phyloP scores from a whole-genome alignment of 2,329 filamentous ascomycete genomes.

The Aspergillus fischeri region DNA sequence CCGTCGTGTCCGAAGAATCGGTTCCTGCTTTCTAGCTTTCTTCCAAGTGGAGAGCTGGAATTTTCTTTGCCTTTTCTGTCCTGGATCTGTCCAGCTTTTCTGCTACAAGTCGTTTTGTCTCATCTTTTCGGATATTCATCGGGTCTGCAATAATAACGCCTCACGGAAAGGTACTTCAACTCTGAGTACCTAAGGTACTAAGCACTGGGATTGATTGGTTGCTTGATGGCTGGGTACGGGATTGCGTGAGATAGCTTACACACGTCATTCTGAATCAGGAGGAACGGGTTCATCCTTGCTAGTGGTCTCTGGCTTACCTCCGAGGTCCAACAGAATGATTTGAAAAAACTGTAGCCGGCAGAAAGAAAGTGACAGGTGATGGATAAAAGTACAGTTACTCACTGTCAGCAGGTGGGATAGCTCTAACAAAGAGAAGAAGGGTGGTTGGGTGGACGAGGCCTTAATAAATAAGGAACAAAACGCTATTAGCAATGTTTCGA shows the following conservation, averaged over 20 bases:
- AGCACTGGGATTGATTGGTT: neutral
- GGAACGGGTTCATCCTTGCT: neutral
- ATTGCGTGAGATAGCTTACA: neutral
- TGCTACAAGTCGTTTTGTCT: neutral
- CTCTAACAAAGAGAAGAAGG: neutral
- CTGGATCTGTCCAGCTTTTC: conserved; percentile 5
- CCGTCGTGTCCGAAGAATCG: conserved; percentile 25
- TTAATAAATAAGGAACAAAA: neutral
- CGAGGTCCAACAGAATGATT: neutral
- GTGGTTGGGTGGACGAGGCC: neutral
- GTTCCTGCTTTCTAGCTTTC: conserved; percentile 25
- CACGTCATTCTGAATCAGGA: neutral
- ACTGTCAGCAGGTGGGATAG: neutral
- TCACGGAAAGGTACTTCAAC: neutral
- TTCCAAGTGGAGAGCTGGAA: conserved; percentile 17
- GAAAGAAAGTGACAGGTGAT: neutral
- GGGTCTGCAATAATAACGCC: neutral
- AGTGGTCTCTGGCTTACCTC: neutral
- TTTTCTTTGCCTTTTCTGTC: conserved; percentile 8
- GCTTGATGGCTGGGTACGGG: neutral
- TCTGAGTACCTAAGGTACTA: neutral
- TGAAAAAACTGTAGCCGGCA: neutral
- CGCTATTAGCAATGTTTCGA: neutral
- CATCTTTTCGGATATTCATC: conserved; percentile 10
- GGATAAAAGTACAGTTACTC: neutral